phyloP scores from a whole-genome alignment of 2,329 filamentous ascomycete genomes.

The Anthostomella pinea region DNA sequence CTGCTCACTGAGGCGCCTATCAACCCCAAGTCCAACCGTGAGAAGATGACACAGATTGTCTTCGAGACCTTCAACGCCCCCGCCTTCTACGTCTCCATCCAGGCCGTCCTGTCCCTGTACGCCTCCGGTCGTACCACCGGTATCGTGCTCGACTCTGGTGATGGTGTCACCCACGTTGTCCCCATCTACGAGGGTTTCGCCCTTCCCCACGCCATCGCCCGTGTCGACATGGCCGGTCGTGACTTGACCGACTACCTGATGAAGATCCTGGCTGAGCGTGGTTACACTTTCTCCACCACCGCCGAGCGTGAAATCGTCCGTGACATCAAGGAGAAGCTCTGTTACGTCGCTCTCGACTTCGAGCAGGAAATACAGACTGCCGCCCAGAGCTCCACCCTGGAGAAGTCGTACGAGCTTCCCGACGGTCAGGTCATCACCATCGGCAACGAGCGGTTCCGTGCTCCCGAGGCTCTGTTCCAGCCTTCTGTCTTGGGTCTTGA shows the following conservation, averaged over 20 bases:
- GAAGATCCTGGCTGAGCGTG: conserved; percentile 99
- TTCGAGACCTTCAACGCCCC: conserved; percentile 99
- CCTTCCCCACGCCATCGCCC: conserved; percentile 98
- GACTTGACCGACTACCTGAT: conserved; percentile 99
- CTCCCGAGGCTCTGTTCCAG: conserved; percentile 99
- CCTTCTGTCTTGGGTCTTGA: conserved; percentile 97
- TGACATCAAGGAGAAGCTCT: conserved; percentile 99
- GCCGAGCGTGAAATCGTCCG: conserved; percentile 99
- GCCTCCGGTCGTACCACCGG: conserved; percentile 99
- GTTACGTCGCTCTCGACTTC: conserved; percentile 99
- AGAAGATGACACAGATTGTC: conserved; percentile 99
- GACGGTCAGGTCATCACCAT: conserved; percentile 99
- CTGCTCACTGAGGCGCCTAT: conserved; percentile 98
- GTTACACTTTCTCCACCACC: conserved; percentile 99
- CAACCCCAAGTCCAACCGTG: conserved; percentile 99
- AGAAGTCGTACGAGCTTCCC: conserved; percentile 99
- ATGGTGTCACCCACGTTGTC: conserved; percentile 99
- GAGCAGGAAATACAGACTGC: conserved; percentile 99
- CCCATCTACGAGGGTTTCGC: conserved; percentile 99
- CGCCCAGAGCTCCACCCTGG: conserved; percentile 95
- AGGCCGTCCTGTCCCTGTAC: conserved; percentile 98
- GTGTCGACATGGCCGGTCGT: conserved; percentile 99
- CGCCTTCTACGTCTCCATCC: conserved; percentile 99
- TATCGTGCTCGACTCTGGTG: conserved; percentile 99
- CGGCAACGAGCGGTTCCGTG: conserved; percentile 99